These are phyloP conservation scores for Lachancea mirantina DNA, from an alignment of 805 yeast species.

Conservation along the genomic window DNA sequence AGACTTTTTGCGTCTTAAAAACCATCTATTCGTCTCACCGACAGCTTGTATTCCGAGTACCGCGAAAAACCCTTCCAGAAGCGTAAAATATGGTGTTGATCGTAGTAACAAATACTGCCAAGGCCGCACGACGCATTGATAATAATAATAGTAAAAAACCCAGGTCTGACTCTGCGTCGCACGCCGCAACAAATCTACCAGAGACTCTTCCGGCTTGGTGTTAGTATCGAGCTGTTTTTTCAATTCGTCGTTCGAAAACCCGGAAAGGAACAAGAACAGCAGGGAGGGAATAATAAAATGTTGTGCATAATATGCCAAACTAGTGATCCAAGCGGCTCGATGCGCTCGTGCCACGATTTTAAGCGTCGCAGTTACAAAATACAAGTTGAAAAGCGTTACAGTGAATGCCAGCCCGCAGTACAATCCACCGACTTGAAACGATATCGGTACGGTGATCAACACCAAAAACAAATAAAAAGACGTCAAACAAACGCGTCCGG, in stretches of 20 bases:
- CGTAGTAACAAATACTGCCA: slow-evolving; percentile 72
- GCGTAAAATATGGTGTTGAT: slow-evolving; percentile 83
- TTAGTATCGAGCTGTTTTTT: slow-evolving; percentile 16
- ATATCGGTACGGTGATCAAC: slow-evolving; percentile 78
- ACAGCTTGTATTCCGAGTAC: slow-evolving; percentile 85
- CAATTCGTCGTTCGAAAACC: slow-evolving; percentile 37
- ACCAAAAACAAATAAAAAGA: slow-evolving; percentile 59
- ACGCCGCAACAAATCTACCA: slow-evolving; percentile 10
- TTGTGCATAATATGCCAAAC: slow-evolving; percentile 65
- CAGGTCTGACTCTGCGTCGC: slow-evolving; percentile 17
- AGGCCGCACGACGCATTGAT: slow-evolving; percentile 40
- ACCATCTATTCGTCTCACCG: slow-evolving; percentile 74
- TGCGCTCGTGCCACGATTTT: slow-evolving; percentile 41
- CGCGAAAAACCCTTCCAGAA: slow-evolving; percentile 90
- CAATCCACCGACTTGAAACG: slow-evolving; percentile 90
- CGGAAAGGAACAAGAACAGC: slow-evolving; percentile 57
- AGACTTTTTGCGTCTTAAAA: slow-evolving; percentile 43
- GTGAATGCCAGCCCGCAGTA: slow-evolving; percentile 84
- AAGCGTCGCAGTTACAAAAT: slow-evolving; percentile 66
- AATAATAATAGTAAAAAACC: slow-evolving; percentile 29
- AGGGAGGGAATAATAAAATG: slow-evolving; percentile 78
- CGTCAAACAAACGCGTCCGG: slow-evolving; percentile 37
- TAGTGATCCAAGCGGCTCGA: slow-evolving; percentile 25
- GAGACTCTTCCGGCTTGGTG: slow-evolving; percentile 20
- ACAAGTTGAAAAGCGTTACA: slow-evolving; percentile 60